Percentiles rank a stretch among this genome's conserved stretches.
These are phyloP conservation scores for Fraxinus platypoda DNA, from an alignment of 305 asterid species.

Conservation along the genomic window DNA sequence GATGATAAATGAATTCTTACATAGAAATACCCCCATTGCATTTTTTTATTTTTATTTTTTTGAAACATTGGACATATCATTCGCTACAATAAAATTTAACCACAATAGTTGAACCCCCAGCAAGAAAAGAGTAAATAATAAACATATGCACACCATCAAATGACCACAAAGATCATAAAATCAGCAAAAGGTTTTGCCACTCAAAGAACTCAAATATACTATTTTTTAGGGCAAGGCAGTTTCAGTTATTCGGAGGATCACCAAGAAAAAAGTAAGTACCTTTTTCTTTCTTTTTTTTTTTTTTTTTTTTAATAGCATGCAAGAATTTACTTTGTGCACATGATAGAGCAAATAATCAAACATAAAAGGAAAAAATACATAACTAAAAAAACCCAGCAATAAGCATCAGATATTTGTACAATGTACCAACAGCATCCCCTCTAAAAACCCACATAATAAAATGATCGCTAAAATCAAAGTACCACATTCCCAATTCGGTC, in stretches of 20 bases:
- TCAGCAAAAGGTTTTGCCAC: background rate
- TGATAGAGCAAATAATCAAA: background rate
- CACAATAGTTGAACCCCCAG: background rate
- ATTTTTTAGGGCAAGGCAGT: background rate
- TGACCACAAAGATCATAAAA: background rate
- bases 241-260: background rate
- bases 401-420: background rate
- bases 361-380: background rate
- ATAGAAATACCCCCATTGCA: background rate
- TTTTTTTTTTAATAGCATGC: background rate
- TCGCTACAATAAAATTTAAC: background rate
- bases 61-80: background rate
- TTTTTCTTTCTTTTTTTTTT: background rate
- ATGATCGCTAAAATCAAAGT: background rate
- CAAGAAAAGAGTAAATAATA: background rate
- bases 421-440: background rate
- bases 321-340: background rate
- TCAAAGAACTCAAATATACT: background rate
- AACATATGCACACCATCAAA: background rate
- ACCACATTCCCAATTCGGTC: conserved; percentile 2
- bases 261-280: background rate
- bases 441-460: background rate
- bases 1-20: background rate
- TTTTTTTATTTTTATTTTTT: background rate
- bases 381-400: background rate